Conservation (phyloP, 2,329 filamentous ascomycete species). For the Cryphonectria parasitica region DNA sequence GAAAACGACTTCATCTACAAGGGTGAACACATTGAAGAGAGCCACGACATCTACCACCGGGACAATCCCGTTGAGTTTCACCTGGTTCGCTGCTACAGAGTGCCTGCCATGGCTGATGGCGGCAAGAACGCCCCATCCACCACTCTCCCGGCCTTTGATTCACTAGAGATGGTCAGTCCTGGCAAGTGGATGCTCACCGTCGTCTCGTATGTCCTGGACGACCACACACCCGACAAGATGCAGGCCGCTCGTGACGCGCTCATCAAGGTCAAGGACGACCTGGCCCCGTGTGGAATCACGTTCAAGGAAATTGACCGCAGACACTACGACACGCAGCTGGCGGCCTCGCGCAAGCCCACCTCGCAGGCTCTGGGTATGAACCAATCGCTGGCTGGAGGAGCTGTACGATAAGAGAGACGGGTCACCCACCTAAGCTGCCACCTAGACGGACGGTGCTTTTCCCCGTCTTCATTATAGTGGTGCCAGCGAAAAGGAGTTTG, state of each 20-base stretch:
- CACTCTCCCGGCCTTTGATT: constrained; percentile 51
- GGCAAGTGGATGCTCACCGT: constrained; percentile 61
- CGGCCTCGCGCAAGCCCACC: constrained; percentile 21
- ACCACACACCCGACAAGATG: constrained; percentile 61
- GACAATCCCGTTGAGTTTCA: constrained; percentile 55
- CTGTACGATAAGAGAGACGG: background rate
- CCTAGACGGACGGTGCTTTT: background rate
- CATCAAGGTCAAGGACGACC: constrained; percentile 47
- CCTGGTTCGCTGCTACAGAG: constrained; percentile 52
- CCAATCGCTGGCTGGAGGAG: constrained; percentile 23
- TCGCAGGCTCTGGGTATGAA: constrained; percentile 24
- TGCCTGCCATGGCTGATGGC: constrained; percentile 34
- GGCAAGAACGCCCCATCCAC: constrained; percentile 38
- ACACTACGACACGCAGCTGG: constrained; percentile 51
- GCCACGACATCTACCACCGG: constrained; percentile 53
- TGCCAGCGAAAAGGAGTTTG: background rate
- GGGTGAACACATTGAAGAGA: constrained; percentile 57
- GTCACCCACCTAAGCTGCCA: background rate
- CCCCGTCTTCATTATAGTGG: background rate
- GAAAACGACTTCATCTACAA: constrained; percentile 59
- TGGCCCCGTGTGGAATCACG: constrained; percentile 54
- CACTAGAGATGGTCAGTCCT: constrained; percentile 52
- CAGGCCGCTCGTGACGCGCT: constrained; percentile 59
- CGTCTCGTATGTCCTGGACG: constrained; percentile 57
- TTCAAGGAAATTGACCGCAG: constrained; percentile 57